phyloP scores from a whole-genome alignment of 441 rosid genomes.

The Syzygium malaccense region DNA sequence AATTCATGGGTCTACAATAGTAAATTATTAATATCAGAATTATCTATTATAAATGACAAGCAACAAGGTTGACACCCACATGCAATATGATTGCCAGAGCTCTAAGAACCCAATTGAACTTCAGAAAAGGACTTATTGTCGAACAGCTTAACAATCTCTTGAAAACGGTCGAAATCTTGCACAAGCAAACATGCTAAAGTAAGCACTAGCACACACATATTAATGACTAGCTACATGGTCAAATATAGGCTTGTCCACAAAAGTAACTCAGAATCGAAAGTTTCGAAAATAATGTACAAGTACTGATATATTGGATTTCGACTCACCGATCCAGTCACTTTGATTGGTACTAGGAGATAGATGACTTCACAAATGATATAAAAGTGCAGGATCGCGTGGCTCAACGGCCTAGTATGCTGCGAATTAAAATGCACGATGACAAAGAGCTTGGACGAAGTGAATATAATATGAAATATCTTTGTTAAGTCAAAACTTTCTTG shows the following conservation, averaged over 20 bases:
- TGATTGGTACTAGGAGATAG: neutral
- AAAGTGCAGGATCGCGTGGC: accelerated
- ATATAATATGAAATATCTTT: neutral
- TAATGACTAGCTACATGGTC: accelerated
- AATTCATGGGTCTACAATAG: neutral
- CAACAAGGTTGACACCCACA: neutral
- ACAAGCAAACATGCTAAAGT: neutral
- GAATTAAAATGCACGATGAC: accelerated
- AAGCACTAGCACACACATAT: neutral
- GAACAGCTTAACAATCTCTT: neutral
- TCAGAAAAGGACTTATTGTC: accelerated
- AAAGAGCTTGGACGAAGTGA: neutral
- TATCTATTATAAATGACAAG: neutral
- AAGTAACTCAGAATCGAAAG: neutral
- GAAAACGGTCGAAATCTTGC: accelerated
- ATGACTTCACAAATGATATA: neutral
- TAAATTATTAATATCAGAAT: no score
- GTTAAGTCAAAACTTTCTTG: neutral
- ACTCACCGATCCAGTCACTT: accelerated
- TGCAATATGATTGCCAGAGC: accelerated
- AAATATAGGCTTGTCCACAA: accelerated
- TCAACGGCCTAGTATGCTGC: accelerated
- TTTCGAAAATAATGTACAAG: neutral
- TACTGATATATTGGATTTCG: accelerated
- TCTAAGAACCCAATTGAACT: neutral